Base-by-base conservation (phyloP, 2,329 filamentous ascomycete genomes). In the Cyclaneusma minus region DNA sequence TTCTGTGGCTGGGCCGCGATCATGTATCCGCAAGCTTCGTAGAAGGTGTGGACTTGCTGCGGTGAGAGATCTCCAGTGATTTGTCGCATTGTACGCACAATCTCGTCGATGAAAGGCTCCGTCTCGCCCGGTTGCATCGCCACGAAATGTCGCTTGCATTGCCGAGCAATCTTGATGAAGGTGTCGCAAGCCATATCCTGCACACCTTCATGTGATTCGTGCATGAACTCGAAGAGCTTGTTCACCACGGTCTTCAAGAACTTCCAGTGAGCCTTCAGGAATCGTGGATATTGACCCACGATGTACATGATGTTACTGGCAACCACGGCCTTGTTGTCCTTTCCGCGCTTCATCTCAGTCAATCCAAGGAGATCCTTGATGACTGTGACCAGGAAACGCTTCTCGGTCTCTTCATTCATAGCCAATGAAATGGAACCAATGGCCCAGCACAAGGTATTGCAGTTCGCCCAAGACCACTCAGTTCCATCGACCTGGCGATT, bases 221-320 rank as follows among this genome's bases (percentile, higher is more conserved):
- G 89, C 89, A 98, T 98, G 49, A 98, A 98, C 58, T 98, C 89
- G 45, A 98, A 98, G 4, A 98, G 68, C 61, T 98, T 98, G 59
- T 98, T 98, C 46, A 98, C 89, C 11, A 98, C 89, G 3, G 89
- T 98, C 71, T 98, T 98, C 30, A 98, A 62, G 58, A 98, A 98
- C 52, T 98, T 98, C 89, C 89, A 98, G 53, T 98, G 89, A 2
- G 89, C 89, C 60, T 98, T 98, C 43, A 98, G 60, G 59, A 98
- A 98, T 12, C 89, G 81, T 19, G 89, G 89, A 48, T 98, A 98
- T 49, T 98, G 89, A 32, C 89, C 89, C 34, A 98, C 89, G 56
- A 98, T 98, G 52, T 98, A 98, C 89, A 98, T 98, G 47, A 98
- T 98, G 58, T 98, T 98, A 57, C 83, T 93, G 36, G 89, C 89